A percentile compares a stretch with the other conserved stretches of the same genome.
Conservation (phyloP, 805 yeast genomes). For the Candida coleopterorum region DNA sequence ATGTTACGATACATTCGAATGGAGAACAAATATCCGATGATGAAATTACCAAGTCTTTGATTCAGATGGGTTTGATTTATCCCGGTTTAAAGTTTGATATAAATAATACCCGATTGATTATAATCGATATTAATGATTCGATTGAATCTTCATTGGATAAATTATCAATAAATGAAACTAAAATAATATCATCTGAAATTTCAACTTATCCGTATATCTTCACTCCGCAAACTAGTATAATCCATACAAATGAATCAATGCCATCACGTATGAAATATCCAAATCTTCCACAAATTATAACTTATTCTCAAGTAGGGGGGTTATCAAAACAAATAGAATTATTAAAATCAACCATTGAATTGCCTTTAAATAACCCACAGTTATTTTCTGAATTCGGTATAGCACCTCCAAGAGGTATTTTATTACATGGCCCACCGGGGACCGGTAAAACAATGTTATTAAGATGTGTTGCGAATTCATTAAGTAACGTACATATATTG, state of each 20-base stretch:
- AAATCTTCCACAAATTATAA: slow-evolving; percentile 36
- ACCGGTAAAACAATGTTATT: slow-evolving; percentile 92
- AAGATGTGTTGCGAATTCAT: slow-evolving; percentile 72
- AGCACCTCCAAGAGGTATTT: slow-evolving; percentile 88
- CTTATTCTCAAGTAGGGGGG: slow-evolving; percentile 73
- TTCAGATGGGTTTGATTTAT: slow-evolving; percentile 55
- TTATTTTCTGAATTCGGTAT: slow-evolving; percentile 82
- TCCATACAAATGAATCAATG: slow-evolving; percentile 5
- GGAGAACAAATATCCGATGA: slow-evolving; percentile 12
- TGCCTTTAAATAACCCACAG: slow-evolving; percentile 76
- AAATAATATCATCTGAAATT: slow-evolving; percentile 13
- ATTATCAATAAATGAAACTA: slow-evolving; percentile 24
- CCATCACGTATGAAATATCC: slow-evolving; percentile 34
- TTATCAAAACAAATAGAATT: slow-evolving; percentile 55
- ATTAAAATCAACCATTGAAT: slow-evolving; percentile 62
- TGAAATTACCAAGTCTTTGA: slow-evolving; percentile 34
- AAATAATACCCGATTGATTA: slow-evolving; percentile 16
- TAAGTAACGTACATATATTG: slow-evolving; percentile 71
- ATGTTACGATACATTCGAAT: slow-evolving; percentile 2
- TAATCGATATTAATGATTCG: slow-evolving; percentile 24
- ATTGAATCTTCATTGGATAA: slow-evolving; percentile 33
- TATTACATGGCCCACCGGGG: slow-evolving; percentile 95
- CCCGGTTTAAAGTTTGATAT: slow-evolving; percentile 43
- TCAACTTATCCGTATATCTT: slow-evolving; percentile 50
- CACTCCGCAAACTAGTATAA: slow-evolving; percentile 4